Conservation (phyloP, 805 yeast species). For the Lipomyces orientalis region DNA sequence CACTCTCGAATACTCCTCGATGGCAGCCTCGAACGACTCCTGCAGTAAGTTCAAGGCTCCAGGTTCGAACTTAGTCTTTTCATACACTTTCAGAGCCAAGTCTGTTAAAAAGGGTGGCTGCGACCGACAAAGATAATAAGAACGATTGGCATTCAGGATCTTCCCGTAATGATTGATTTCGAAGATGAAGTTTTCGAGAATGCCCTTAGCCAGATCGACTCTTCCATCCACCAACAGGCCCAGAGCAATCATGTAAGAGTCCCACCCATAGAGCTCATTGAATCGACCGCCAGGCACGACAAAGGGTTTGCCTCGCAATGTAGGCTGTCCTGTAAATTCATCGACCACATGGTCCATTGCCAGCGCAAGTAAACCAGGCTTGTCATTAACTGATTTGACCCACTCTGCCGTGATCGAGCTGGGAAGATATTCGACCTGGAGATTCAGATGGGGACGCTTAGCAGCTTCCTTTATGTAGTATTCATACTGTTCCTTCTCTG, state of each 20-base stretch:
- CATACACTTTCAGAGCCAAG: slow-evolving; percentile 75
- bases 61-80: slow-evolving; percentile 52
- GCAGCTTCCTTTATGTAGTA: slow-evolving; percentile 64
- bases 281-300: slow-evolving; percentile 98
- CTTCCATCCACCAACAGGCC: slow-evolving; percentile 75
- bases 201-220: slow-evolving; percentile 77
- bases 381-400: slow-evolving; percentile 74
- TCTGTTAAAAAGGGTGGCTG: slow-evolving; percentile 98
- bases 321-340: slow-evolving; percentile 56
- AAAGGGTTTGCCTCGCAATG: slow-evolving; percentile 75
- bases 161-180: slow-evolving; percentile 91
- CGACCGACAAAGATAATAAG: slow-evolving; percentile 87
- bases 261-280: slow-evolving; percentile 98
- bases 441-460: slow-evolving; percentile 58
- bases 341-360: slow-evolving; percentile 64
- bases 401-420: slow-evolving; percentile 73
- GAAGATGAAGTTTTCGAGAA: slow-evolving; percentile 90
- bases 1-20: slow-evolving; percentile 79
- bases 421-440: slow-evolving; percentile 82
- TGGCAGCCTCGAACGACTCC: slow-evolving; percentile 76
- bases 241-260: slow-evolving; percentile 87
- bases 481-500: slow-evolving; percentile 72
- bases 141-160: slow-evolving; percentile 90
- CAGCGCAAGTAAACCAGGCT: slow-evolving; percentile 85
- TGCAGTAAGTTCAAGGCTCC: slow-evolving; percentile 63